A percentile compares a stretch with the other conserved stretches of the same genome.
These are phyloP conservation scores for Alisma plantagoaquatica DNA, from an alignment of 106 monocot species.

Conservation along the genomic window DNA sequence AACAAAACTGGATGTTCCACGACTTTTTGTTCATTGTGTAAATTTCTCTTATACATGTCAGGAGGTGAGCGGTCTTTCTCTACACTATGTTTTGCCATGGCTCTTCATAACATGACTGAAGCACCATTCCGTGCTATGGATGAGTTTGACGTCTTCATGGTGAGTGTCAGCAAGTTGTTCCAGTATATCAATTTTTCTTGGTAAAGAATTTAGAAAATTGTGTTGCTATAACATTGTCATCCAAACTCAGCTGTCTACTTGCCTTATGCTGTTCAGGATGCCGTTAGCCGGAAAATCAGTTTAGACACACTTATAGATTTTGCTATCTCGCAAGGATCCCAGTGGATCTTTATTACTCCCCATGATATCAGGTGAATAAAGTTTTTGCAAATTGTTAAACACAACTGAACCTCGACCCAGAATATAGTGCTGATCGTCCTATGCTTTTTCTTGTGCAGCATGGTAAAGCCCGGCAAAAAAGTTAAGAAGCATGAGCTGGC, in stretches of 20 bases:
- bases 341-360: constrained; percentile 96
- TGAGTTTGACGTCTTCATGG: constrained; percentile 99
- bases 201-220: too few species aligned
- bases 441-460: constrained; percentile 28
- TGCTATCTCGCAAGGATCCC: constrained; percentile 72
- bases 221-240: too few species aligned
- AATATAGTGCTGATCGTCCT: too few species aligned
- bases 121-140: constrained; percentile 98
- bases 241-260: too few species aligned
- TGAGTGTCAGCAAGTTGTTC: too few species aligned
- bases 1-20: too few species aligned
- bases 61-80: constrained; percentile 96
- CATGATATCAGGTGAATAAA: constrained; percentile 95
- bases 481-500: constrained; percentile 94
- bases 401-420: too few species aligned
- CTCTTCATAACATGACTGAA: constrained; percentile 97
- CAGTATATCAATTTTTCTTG: too few species aligned
- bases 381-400: not conserved
- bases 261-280: constrained; percentile 89
- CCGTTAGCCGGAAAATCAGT: constrained; percentile 96
- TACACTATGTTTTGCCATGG: constrained; percentile 87
- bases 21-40: not conserved
- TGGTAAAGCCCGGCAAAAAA: constrained; percentile 75
- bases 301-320: constrained; percentile 84
- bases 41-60: too few species aligned